Evolutionary conservation across 1,139 yeast genomes (phyloP).

Genomic region (Groenewaldozyma auringiensis): DNA sequence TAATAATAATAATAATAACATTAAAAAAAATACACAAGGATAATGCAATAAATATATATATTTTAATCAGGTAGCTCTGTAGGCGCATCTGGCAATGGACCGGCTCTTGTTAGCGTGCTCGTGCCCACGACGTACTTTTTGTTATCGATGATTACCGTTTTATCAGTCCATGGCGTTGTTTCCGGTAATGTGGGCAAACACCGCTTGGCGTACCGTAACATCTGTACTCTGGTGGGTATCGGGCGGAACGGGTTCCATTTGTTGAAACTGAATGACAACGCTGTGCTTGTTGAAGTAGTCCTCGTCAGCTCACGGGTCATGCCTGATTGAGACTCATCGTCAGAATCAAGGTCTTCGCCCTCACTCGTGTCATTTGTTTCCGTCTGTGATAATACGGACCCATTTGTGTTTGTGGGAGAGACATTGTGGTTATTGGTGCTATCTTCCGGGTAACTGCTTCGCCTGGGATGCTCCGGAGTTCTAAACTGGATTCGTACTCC

Average conservation of each 20-base stretch:
- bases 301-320: conserved; percentile 8
- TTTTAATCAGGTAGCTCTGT: conserved; percentile 1
- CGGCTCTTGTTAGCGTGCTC: conserved; percentile 9
- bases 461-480: conserved; percentile 6
- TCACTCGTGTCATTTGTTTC: conserved; percentile 9
- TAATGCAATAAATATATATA: background rate
- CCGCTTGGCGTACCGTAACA: conserved; percentile 27
- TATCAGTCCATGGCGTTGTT: conserved; percentile 29
- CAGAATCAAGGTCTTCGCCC: conserved; percentile 5
- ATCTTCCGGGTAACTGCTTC: conserved; percentile 3
- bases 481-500: conserved; percentile 4
- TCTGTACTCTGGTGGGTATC: conserved; percentile 17
- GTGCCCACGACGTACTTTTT: conserved; percentile 20
- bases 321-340: conserved; percentile 8
- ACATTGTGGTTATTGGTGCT: background rate
- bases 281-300: conserved; percentile 11
- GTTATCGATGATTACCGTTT: conserved; percentile 22
- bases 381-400: background rate
- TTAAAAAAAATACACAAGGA: background rate
- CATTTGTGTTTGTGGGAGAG: background rate
- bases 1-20: background rate
- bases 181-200: conserved; percentile 27
- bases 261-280: conserved; percentile 10
- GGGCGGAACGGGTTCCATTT: conserved; percentile 27
- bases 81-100: conserved; percentile 1